Percentiles rank a stretch among this genome's conserved stretches.
Evolutionary conservation across 768 basidiomycete species (phyloP).

Genomic region (Lactarius deliciosus): DNA sequence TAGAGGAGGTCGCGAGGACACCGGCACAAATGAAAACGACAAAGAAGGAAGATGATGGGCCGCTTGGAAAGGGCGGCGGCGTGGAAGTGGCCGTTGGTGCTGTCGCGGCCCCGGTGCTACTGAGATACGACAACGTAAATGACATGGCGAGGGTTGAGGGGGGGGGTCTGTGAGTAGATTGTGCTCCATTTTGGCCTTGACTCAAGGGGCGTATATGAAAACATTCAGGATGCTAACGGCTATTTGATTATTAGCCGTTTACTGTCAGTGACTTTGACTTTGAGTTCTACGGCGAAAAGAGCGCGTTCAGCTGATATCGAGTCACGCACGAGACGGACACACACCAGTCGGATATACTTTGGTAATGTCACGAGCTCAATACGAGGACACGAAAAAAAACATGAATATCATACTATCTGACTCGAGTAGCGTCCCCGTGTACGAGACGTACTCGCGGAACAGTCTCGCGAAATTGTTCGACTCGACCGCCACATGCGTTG

Average conservation of each 20-base stretch:
- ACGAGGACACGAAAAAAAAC: too few relatives aligned
- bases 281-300: neutral
- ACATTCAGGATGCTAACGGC: too few relatives aligned
- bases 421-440: too few relatives aligned
- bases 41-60: conserved; percentile 2
- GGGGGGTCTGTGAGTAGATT: neutral
- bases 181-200: neutral
- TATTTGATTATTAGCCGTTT: neutral
- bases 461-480: too few relatives aligned
- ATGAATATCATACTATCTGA: too few relatives aligned
- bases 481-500: too few relatives aligned
- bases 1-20: neutral
- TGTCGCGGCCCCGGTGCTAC: neutral
- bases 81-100: neutral
- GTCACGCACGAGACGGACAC: too few relatives aligned
- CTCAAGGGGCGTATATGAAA: neutral
- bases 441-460: too few relatives aligned
- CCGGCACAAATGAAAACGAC: conserved; percentile 20
- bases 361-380: too few relatives aligned
- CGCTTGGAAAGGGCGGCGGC: neutral
- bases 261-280: neutral
- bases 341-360: too few relatives aligned
- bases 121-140: neutral
- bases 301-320: neutral
- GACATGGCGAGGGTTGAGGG: neutral